These are phyloP conservation scores for Chrysoporthe cubensis DNA, from an alignment of 2,329 filamentous ascomycete genomes.

Conservation along the genomic window DNA sequence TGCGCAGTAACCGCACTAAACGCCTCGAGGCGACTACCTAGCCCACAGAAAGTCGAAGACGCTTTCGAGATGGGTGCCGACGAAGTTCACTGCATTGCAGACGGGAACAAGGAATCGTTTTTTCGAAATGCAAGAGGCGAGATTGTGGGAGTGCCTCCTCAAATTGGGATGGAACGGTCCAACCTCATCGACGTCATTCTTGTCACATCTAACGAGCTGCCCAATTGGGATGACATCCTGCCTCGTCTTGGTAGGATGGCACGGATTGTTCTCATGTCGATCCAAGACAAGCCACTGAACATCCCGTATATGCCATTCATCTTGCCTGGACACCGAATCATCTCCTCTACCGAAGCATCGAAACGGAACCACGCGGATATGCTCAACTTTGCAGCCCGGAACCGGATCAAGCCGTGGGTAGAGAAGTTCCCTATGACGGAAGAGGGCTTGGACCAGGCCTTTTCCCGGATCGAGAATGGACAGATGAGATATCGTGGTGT, in stretches of 20 bases:
- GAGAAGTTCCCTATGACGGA: conserved; percentile 30
- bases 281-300: conserved; percentile 20
- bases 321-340: conserved; percentile 25
- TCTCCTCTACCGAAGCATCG: conserved; percentile 28
- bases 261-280: conserved; percentile 26
- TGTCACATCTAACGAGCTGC: conserved; percentile 22
- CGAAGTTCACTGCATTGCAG: conserved; percentile 20
- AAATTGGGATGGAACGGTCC: not conserved
- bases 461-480: conserved; percentile 26
- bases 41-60: conserved; percentile 17
- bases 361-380: conserved; percentile 28
- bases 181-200: conserved; percentile 20
- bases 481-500: conserved; percentile 30
- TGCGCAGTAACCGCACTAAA: conserved; percentile 25
- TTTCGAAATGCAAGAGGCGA: not conserved
- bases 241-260: conserved; percentile 21
- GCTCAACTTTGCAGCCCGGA: conserved; percentile 29
- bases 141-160: not conserved
- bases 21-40: conserved; percentile 9
- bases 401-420: conserved; percentile 28
- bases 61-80: conserved; percentile 28
- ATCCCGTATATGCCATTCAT: conserved; percentile 28
- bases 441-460: conserved; percentile 27
- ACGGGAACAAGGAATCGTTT: conserved; percentile 2
- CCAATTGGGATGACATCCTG: conserved; percentile 16